phyloP scores from a whole-genome alignment of 106 monocot genomes.

The Allium fistulosum region DNA sequence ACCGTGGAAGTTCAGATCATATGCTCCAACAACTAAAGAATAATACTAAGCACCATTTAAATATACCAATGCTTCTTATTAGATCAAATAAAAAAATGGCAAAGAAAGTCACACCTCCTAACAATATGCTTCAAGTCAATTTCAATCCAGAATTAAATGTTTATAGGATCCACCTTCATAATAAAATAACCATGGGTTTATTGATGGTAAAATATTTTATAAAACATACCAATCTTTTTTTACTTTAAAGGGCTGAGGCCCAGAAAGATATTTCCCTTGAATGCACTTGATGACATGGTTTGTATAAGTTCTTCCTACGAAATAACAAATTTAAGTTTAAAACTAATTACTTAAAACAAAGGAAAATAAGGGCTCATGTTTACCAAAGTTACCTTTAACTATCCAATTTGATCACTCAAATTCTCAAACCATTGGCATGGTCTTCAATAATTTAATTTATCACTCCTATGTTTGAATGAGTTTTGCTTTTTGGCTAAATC shows the following conservation, averaged over 20 bases:
- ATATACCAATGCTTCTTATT: no score
- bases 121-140: no score
- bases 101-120: no score
- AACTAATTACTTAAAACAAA: not conserved
- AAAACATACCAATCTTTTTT: no score
- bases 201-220: no score
- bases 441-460: conserved; percentile 94
- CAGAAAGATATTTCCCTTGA: conserved; percentile 54
- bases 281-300: conserved; percentile 42
- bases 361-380: not conserved
- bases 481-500: conserved; percentile 67
- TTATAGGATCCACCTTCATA: no score
- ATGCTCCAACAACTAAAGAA: no score
- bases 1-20: no score
- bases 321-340: not conserved
- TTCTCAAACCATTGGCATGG: conserved; percentile 77
- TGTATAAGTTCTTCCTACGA: conserved; percentile 86
- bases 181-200: no score
- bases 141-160: no score
- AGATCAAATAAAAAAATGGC: no score
- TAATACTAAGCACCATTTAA: no score
- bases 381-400: conserved; percentile 52
- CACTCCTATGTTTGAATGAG: conserved; percentile 50
- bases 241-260: conserved; percentile 6
- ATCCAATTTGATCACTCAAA: conserved; percentile 65